Base-by-base conservation (phyloP, 768 basidiomycete species). In the Epithele typhae region DNA sequence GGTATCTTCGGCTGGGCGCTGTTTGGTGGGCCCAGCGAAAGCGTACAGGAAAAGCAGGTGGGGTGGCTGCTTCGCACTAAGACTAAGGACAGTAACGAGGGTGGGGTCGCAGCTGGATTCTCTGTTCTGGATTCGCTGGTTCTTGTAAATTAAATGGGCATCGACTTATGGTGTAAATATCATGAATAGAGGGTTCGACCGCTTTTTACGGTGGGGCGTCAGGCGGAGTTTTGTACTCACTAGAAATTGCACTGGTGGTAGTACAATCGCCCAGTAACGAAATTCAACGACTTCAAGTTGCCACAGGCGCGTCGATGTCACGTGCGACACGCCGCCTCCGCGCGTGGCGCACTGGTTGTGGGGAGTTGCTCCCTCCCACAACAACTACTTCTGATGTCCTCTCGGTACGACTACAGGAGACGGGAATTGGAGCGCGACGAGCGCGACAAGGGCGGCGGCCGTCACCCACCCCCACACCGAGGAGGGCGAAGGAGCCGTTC, bases 31-130 rank as follows among this genome's bases (percentile, higher is more conserved):
- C 65, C 61, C 9, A 67, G 66, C 4, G 59, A 67, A 23, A 60
- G 67, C 12, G 49, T 79, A 36, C 67, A 74, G 44, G 85, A 92
- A 61, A 74, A 76, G 52, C 78, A 82, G 48, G 83, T 75, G 1
- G 93, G 93, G 15, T 92, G 89, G 77, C 59, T 97, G 59, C 75
- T 96, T 40, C 69, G 93, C 54, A 97, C 93, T 5, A 97, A 96
- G 59, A 89, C 86, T 4, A 84, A 81, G 59, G 91, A 92, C 35
- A 89, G 82, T 46, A 85, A 97, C 60, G 95, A 99, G 60, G 93
- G 93, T 5, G 92, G 93, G 3, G 74, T 81, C 5, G 78, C 79
- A 8, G 75, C 78, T 32, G 80, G 79, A 9, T 74, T 72, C 49
- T 67, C 68, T 19, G 72, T 73, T 6, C 49, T 75, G 32, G 73